These are phyloP conservation scores for Suillus cothurnatus DNA, from an alignment of 768 basidiomycete species.

Conservation along the genomic window DNA sequence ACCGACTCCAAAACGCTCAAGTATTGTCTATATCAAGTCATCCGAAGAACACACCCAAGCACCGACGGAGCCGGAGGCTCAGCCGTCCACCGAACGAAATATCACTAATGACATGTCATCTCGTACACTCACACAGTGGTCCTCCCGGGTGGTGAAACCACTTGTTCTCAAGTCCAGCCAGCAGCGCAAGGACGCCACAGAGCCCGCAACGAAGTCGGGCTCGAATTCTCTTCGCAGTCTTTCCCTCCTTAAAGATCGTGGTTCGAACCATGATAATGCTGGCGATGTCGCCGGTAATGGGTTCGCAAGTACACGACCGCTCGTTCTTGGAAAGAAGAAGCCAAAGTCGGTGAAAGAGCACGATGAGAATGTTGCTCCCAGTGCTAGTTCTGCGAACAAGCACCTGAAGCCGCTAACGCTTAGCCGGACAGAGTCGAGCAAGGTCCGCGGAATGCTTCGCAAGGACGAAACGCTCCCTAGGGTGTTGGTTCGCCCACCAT, in stretches of 20 bases:
- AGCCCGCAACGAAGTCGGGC: constrained; percentile 33
- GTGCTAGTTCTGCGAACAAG: constrained; percentile 41
- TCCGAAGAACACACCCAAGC: constrained; percentile 38
- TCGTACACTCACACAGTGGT: constrained; percentile 46
- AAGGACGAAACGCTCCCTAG: constrained; percentile 59
- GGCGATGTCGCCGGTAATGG: constrained; percentile 18
- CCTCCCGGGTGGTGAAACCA: constrained; percentile 52
- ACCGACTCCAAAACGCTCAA: constrained; percentile 47
- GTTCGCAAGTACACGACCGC: constrained; percentile 49
- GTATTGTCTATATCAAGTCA: constrained; percentile 67
- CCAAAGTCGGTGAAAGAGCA: constrained; percentile 33
- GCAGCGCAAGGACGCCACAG: constrained; percentile 39
- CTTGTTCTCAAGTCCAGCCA: constrained; percentile 56
- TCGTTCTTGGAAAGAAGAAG: constrained; percentile 59
- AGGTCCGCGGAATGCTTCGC: constrained; percentile 57
- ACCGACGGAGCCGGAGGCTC: constrained; percentile 1
- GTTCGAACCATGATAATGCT: constrained; percentile 36
- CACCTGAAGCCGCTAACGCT: constrained; percentile 63
- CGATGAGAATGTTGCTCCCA: constrained; percentile 38
- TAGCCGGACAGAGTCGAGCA: constrained; percentile 62
- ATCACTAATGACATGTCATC: constrained; percentile 18
- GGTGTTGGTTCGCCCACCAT: constrained; percentile 65
- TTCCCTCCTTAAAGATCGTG: constrained; percentile 63
- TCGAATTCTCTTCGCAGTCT: constrained; percentile 57
- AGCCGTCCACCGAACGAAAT: constrained; percentile 5